These are phyloP conservation scores for Colletotrichum aenigma DNA, from an alignment of 2,329 filamentous ascomycete genomes.

Conservation along the genomic window DNA sequence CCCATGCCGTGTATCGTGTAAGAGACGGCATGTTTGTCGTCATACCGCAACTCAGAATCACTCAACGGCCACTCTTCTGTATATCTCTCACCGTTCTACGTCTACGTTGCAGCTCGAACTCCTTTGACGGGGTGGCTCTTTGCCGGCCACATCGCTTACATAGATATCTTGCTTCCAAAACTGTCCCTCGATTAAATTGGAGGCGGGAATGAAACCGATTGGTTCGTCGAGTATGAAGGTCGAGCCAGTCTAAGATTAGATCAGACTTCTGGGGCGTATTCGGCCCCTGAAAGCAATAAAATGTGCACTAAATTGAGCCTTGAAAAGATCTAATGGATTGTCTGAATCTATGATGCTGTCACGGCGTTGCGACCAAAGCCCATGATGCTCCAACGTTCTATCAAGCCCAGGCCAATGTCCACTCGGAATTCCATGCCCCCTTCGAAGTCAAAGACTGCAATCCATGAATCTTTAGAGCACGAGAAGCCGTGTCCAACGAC, in stretches of 20 bases:
- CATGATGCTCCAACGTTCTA: neutral
- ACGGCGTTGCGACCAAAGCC: rapidly evolving
- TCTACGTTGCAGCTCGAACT: too few relatives aligned
- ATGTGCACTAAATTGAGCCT: neutral
- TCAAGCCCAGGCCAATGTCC: constrained; percentile 6
- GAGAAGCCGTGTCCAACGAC: neutral
- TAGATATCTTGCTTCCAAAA: too few relatives aligned
- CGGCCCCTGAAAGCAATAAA: rapidly evolving
- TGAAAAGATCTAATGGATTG: rapidly evolving
- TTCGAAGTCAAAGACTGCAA: neutral
- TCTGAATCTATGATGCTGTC: neutral
- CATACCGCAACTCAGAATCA: rapidly evolving
- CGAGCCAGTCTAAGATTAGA: too few relatives aligned
- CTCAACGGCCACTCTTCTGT: too few relatives aligned
- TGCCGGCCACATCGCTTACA: too few relatives aligned
- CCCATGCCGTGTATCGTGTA: too few relatives aligned
- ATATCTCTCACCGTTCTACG: too few relatives aligned
- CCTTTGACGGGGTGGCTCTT: too few relatives aligned
- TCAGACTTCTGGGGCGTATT: neutral
- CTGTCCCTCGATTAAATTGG: too few relatives aligned
- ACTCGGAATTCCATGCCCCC: neutral
- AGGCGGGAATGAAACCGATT: too few relatives aligned
- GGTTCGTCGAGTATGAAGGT: too few relatives aligned
- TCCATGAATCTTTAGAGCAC: neutral
- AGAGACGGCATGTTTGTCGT: too few relatives aligned